Evolutionary conservation across 352 stramenopile species (phyloP).

Genomic region (Salisapilia sapeloensis): DNA sequence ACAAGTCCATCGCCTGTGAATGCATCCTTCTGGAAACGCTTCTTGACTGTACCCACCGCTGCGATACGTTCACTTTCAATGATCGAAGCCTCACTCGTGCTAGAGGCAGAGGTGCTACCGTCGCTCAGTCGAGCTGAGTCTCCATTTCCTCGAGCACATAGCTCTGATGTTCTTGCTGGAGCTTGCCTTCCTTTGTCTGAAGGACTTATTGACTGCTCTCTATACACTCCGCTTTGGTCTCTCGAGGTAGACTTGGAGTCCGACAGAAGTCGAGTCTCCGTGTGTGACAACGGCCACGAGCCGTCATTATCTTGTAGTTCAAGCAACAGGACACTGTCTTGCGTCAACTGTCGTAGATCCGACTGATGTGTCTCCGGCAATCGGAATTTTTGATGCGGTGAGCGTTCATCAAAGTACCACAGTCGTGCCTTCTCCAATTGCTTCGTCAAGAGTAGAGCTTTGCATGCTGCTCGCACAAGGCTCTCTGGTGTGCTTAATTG

Average conservation of each 20-base stretch:
- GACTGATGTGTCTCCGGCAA: slow-evolving; percentile 21
- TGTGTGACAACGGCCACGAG: slow-evolving; percentile 69
- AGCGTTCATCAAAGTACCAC: slow-evolving; percentile 69
- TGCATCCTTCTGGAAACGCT: slow-evolving; percentile 52
- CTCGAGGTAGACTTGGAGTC: too few relatives aligned
- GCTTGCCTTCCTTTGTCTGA: slow-evolving; percentile 2
- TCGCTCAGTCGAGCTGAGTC: slow-evolving; percentile 21
- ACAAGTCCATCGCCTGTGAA: slow-evolving; percentile 72
- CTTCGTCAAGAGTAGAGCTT: slow-evolving; percentile 55
- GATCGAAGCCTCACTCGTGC: slow-evolving; percentile 3
- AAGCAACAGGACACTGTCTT: slow-evolving; percentile 63
- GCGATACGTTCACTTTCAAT: slow-evolving; percentile 12
- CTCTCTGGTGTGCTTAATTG: slow-evolving; percentile 33
- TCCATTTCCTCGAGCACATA: slow-evolving; percentile 55
- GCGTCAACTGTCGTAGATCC: slow-evolving; percentile 36
- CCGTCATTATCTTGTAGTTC: slow-evolving; percentile 75
- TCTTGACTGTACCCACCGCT: slow-evolving; percentile 19
- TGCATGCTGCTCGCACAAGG: slow-evolving; percentile 54
- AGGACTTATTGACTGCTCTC: background rate
- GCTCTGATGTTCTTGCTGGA: slow-evolving; percentile 45
- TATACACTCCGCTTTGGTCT: too few relatives aligned
- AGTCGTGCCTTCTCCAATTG: slow-evolving; percentile 48
- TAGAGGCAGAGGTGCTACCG: slow-evolving; percentile 2
- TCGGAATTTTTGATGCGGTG: slow-evolving; percentile 48
- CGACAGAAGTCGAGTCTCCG: too few relatives aligned